A percentile compares a stretch with the other conserved stretches of the same genome.
Conservation (phyloP, 192 early-diverging fungal species). For the Podila epigama region DNA sequence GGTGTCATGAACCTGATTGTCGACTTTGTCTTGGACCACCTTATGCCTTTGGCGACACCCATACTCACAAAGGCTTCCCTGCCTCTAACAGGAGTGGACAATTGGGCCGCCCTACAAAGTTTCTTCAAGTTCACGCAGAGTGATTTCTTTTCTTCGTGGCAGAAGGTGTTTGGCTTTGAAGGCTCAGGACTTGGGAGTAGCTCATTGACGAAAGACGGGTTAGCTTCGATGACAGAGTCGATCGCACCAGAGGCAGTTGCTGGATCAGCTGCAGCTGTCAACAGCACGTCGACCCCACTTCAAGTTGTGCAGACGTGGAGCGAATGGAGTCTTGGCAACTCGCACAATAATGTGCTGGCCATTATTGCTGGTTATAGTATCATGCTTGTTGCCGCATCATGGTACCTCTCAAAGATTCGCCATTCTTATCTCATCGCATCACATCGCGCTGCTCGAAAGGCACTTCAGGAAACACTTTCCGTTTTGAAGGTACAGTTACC, state of each 20-base stretch:
- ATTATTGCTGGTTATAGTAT: conserved; percentile 69
- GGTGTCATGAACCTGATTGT: conserved; percentile 31
- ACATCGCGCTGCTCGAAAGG: conserved; percentile 51
- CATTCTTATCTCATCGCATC: conserved; percentile 57
- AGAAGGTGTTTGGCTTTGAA: too few species aligned
- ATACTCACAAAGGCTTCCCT: background rate
- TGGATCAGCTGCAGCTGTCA: background rate
- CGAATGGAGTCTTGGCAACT: conserved; percentile 54
- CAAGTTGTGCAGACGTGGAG: conserved; percentile 52
- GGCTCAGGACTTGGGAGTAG: too few species aligned
- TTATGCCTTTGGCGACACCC: conserved; percentile 4
- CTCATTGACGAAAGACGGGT: background rate
- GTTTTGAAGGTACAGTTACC: conserved; percentile 61
- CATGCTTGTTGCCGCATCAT: conserved; percentile 55
- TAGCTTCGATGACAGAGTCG: background rate
- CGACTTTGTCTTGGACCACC: conserved; percentile 27
- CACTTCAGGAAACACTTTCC: conserved; percentile 59
- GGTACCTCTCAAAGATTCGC: conserved; percentile 53
- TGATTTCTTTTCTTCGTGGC: too few species aligned
- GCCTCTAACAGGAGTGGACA: background rate
- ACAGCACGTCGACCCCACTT: background rate
- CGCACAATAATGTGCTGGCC: conserved; percentile 65
- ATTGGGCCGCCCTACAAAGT: too few species aligned
- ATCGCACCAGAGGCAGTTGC: background rate
- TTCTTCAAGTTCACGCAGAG: too few species aligned